phyloP scores from a whole-genome alignment of 345 rosid genomes.

The Sonneratia alba region DNA sequence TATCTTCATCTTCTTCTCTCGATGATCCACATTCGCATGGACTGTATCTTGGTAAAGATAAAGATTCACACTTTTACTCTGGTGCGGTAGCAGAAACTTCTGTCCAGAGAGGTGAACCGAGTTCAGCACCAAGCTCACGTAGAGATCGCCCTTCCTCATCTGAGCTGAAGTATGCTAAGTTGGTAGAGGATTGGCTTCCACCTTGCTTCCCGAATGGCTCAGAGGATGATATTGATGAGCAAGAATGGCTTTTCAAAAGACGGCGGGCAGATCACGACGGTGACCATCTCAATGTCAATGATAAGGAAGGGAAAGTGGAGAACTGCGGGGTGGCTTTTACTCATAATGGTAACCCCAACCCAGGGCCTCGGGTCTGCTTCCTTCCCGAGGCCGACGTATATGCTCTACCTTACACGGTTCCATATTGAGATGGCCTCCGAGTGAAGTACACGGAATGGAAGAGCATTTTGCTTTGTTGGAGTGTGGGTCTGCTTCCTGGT shows the following conservation, averaged over 20 bases:
- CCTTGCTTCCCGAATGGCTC: slow-evolving; percentile 15
- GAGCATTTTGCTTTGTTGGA: neutral
- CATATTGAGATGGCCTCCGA: slow-evolving; percentile 22
- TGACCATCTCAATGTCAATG: neutral
- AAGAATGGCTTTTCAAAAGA: slow-evolving; percentile 24
- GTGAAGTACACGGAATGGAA: neutral
- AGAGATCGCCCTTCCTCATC: slow-evolving; percentile 25
- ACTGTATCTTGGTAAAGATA: slow-evolving; percentile 12
- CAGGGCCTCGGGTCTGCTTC: slow-evolving; percentile 25
- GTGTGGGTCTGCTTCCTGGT: neutral
- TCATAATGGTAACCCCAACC: slow-evolving; percentile 2
- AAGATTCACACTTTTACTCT: slow-evolving; percentile 1
- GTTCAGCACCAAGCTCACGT: slow-evolving; percentile 12
- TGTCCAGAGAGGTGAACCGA: slow-evolving; percentile 5
- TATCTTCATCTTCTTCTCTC: slow-evolving; percentile 17
- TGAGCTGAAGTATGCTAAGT: slow-evolving; percentile 21
- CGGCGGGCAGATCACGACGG: slow-evolving; percentile 10
- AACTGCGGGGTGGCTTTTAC: neutral
- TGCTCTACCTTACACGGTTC: slow-evolving; percentile 44
- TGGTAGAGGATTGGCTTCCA: slow-evolving; percentile 38
- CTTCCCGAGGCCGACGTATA: slow-evolving; percentile 32
- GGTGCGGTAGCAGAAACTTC: slow-evolving; percentile 2
- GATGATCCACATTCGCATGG: slow-evolving; percentile 6
- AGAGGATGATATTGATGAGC: slow-evolving; percentile 15
- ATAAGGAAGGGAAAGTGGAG: slow-evolving; percentile 12